A percentile compares a stretch with the other conserved stretches of the same genome.
Conservation (phyloP, 192 early-diverging fungal species). For the Linnemannia schmuckeri region DNA sequence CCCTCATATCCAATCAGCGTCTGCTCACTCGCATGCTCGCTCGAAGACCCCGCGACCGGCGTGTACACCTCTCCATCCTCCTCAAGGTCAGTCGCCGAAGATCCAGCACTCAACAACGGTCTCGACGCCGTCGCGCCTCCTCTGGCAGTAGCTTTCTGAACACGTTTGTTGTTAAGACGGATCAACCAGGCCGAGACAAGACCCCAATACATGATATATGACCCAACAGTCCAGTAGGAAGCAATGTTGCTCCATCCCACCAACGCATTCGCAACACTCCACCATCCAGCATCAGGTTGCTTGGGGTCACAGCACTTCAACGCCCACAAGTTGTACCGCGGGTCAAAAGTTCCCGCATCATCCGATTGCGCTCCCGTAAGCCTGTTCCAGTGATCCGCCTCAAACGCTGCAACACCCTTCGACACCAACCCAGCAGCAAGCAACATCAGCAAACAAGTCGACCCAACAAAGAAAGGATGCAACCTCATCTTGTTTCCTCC, state of each 20-base stretch:
- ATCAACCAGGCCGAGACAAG: slow-evolving; percentile 63
- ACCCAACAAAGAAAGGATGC: slow-evolving; percentile 83
- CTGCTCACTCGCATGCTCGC: slow-evolving; percentile 2
- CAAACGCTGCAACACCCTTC: slow-evolving; percentile 76
- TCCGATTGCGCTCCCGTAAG: slow-evolving; percentile 74
- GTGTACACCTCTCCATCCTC: slow-evolving; percentile 5
- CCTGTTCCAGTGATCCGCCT: slow-evolving; percentile 72
- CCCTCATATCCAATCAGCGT: neutral
- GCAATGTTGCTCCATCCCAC: slow-evolving; percentile 85
- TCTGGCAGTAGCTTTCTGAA: neutral
- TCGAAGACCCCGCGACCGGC: slow-evolving; percentile 5
- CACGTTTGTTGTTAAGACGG: slow-evolving; percentile 49
- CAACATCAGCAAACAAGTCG: slow-evolving; percentile 80
- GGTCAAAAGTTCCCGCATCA: slow-evolving; percentile 67
- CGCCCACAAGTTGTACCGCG: slow-evolving; percentile 69
- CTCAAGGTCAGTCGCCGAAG: slow-evolving; percentile 2
- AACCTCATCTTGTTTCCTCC: slow-evolving; percentile 77
- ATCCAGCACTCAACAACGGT: slow-evolving; percentile 12
- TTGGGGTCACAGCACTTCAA: slow-evolving; percentile 76
- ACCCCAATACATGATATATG: slow-evolving; percentile 87
- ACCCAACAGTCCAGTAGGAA: slow-evolving; percentile 76
- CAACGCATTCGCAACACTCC: slow-evolving; percentile 80
- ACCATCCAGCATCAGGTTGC: slow-evolving; percentile 62
- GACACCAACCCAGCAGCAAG: slow-evolving; percentile 87
- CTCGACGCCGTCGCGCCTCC: neutral